Conservation (phyloP, 305 asterid genomes). For the Fraxinus sp. region DNA sequence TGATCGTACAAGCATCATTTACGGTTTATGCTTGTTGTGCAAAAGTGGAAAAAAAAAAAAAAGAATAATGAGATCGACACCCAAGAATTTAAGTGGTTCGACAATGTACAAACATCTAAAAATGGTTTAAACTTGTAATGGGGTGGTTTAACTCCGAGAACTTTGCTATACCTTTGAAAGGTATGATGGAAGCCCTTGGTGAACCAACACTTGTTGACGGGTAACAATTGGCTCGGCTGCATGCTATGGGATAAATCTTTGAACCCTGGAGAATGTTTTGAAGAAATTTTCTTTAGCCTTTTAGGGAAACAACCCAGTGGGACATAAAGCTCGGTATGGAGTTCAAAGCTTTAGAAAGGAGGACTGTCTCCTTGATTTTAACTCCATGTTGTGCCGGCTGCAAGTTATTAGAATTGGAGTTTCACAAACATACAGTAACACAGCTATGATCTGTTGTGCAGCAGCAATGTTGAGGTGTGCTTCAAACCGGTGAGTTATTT, state of each 20-base stretch:
- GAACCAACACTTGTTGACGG: slow-evolving; percentile 48
- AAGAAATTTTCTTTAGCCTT: slow-evolving; percentile 12
- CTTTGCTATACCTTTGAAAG: slow-evolving; percentile 58
- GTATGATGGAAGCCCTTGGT: slow-evolving; percentile 56
- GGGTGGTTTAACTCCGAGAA: slow-evolving; percentile 32
- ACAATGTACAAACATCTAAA: too few relatives aligned
- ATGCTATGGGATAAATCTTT: background rate
- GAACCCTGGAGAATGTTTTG: background rate
- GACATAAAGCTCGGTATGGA: slow-evolving; percentile 69
- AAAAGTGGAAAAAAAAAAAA: too few relatives aligned
- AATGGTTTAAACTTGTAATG: background rate
- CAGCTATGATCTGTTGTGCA: background rate
- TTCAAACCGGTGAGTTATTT: background rate
- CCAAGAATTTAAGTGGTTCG: background rate
- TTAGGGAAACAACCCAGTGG: slow-evolving; percentile 47
- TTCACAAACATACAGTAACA: slow-evolving; percentile 22
- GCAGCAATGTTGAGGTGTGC: background rate
- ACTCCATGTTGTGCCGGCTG: slow-evolving; percentile 60
- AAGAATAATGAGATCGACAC: background rate
- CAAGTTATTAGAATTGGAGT: slow-evolving; percentile 49
- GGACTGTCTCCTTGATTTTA: slow-evolving; percentile 58
- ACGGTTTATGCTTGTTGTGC: background rate
- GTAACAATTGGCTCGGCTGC: slow-evolving; percentile 34
- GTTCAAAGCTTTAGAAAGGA: slow-evolving; percentile 57
- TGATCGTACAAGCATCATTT: background rate